Evolutionary conservation across 768 basidiomycete species (phyloP), one percentile per base, ranked within the genome.

Genomic region (Cystobasidium ongulense): DNA sequence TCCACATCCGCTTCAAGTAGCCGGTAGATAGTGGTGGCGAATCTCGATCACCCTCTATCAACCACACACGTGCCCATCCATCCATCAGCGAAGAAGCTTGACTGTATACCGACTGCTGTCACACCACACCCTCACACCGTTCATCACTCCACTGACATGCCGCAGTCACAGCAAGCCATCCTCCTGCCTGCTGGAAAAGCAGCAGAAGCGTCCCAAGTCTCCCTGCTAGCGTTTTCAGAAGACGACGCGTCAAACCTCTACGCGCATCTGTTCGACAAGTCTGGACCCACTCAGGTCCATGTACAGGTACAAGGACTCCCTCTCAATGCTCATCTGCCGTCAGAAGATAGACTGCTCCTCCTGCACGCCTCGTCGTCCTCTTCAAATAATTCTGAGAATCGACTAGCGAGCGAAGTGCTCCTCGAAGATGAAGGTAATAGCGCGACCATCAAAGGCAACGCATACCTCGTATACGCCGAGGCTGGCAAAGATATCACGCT

Each of bases 361-460:
- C 8, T 61, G 35, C 57, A 61, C 21, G 57, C 57, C 15, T 38
- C 57, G 4, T 38, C 57, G 2, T 61, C 57, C 4, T 23, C 57
- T 27, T 7, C 57, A 4, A 8, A 15, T 17, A 31, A 15, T 15
- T 38, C 57, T 31, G 57, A 61, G 57, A 61, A 61, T 25, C 31
- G 31, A 5, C 57, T 61, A 15, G 57, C 57, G 18, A 61, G 35
- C 35, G 31, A 33, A 31, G 29, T 61, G 3, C 57, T 38, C 3
- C 31, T 61, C 8, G 35, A 11, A 11, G 10, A 67, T 2, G 13
- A 5, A 4, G 13, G 15, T 23, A 2, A 13, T 21, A 59, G 63
- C 65, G 43, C 23, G 65, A 31, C 65, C 43, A 29, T 71, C 36
- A 10, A 21, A 10, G 68, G 68, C 52, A 36, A 71, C 23, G 50